A percentile compares a stretch with the other conserved stretches of the same genome.
phyloP scores from a whole-genome alignment of 108 stramenopile genomes.

The Cyclotella choctawhatcheeana region DNA sequence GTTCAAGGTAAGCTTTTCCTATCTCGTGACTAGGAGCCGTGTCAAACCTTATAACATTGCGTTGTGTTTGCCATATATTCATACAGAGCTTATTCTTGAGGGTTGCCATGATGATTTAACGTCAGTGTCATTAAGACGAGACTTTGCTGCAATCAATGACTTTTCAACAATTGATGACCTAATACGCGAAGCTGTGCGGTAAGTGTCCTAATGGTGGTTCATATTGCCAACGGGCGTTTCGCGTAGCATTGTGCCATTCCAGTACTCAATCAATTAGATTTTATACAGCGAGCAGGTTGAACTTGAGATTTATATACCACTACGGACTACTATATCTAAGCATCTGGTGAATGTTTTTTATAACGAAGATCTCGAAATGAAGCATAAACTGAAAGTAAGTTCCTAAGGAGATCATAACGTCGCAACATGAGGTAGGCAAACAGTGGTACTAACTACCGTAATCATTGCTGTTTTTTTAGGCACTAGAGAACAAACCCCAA shows the following conservation, averaged over 20 bases:
- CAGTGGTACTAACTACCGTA: not conserved
- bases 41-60: not conserved
- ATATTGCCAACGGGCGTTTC: too few relatives aligned
- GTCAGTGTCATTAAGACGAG: slow-evolving; percentile 58
- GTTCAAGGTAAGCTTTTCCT: slow-evolving; percentile 61
- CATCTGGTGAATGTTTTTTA: slow-evolving; percentile 83
- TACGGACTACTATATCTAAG: slow-evolving; percentile 78
- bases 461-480: slow-evolving; percentile 25
- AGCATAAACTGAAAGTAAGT: slow-evolving; percentile 69
- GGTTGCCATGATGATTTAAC: slow-evolving; percentile 74
- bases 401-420: not conserved
- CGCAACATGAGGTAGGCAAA: not conserved
- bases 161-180: slow-evolving; percentile 57
- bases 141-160: slow-evolving; percentile 46
- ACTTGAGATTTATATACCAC: slow-evolving; percentile 85
- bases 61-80: not conserved
- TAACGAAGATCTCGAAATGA: slow-evolving; percentile 84
- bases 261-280: too few relatives aligned
- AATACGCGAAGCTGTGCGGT: slow-evolving; percentile 77
- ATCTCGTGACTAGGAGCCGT: too few relatives aligned
- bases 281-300: slow-evolving; percentile 88
- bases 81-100: slow-evolving; percentile 67
- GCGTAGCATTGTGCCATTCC: too few relatives aligned
- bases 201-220: too few relatives aligned
- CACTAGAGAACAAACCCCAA: slow-evolving; percentile 67